Evolutionary conservation across 768 basidiomycete species (phyloP).

Genomic region (Strobilomyces dryophilus): DNA sequence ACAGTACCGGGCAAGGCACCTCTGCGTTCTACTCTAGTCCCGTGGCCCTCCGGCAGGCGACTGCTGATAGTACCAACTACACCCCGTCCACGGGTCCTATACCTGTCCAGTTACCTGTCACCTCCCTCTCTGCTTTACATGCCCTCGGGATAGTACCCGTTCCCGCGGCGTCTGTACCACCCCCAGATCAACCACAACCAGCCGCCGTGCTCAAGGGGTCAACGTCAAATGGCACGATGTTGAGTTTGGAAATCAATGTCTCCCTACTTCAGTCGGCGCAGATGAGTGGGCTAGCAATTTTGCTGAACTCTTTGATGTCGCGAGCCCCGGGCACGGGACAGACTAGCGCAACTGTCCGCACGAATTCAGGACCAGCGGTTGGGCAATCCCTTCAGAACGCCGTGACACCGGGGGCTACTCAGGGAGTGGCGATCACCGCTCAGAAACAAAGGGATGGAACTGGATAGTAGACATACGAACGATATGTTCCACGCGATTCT

Average conservation of each 20-base stretch:
- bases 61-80: conserved; percentile 30
- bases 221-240: conserved; percentile 63
- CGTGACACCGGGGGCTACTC: conserved; percentile 4
- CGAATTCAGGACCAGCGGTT: conserved; percentile 8
- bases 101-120: conserved; percentile 69
- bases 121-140: conserved; percentile 53
- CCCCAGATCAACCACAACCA: conserved; percentile 58
- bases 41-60: conserved; percentile 34
- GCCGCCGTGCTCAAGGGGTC: conserved; percentile 75
- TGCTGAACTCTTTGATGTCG: conserved; percentile 69
- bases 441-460: conserved; percentile 21
- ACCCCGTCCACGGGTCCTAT: conserved; percentile 32
- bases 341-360: conserved; percentile 1
- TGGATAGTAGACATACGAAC: conserved; percentile 17
- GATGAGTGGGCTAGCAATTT: conserved; percentile 68
- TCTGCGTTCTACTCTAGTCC: conserved; percentile 26
- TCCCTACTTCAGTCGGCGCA: conserved; percentile 69
- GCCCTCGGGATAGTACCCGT: conserved; percentile 73
- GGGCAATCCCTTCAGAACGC: conserved; percentile 17
- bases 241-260: conserved; percentile 78
- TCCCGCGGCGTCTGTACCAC: conserved; percentile 48
- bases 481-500: conserved; percentile 8
- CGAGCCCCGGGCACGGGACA: conserved; percentile 32
- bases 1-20: conserved; percentile 30
- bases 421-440: conserved; percentile 2